Percentiles rank a stretch among this genome's conserved stretches.
Evolutionary conservation across 73 alveolate genomes (phyloP).

Genomic region (Tetrahymena elliotti): DNA sequence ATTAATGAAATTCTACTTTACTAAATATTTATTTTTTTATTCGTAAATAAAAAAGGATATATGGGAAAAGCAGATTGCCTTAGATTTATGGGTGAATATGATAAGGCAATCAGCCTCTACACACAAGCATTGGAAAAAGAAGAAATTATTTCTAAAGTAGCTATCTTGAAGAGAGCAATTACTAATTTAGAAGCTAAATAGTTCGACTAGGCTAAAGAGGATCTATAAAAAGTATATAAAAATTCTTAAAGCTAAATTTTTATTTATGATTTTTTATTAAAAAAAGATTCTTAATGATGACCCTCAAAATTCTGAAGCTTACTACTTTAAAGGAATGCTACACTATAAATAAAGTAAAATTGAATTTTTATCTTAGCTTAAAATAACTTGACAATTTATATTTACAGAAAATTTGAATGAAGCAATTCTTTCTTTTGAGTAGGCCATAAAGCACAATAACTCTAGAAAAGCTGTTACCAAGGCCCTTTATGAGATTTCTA

Average conservation of each 20-base stretch:
- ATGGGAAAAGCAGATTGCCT: slow-evolving; percentile 66
- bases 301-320: slow-evolving; percentile 48
- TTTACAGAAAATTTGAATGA: slow-evolving; percentile 33
- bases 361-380: neutral
- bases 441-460: slow-evolving; percentile 56
- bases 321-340: slow-evolving; percentile 57
- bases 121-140: slow-evolving; percentile 42
- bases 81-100: slow-evolving; percentile 19
- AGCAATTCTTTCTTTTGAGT: slow-evolving; percentile 61
- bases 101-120: slow-evolving; percentile 21
- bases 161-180: slow-evolving; percentile 41
- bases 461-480: slow-evolving; percentile 58
- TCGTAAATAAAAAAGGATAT: slow-evolving; percentile 46
- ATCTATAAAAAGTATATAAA: slow-evolving; percentile 13
- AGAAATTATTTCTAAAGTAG: slow-evolving; percentile 2
- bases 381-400: neutral
- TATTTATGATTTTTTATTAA: neutral
- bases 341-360: slow-evolving; percentile 28
- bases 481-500: slow-evolving; percentile 70
- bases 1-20: neutral
- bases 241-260: neutral
- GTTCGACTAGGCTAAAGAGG: slow-evolving; percentile 20
- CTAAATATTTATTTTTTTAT: neutral
- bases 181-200: slow-evolving; percentile 24
- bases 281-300: slow-evolving; percentile 20